Evolutionary conservation across 768 basidiomycete genomes (phyloP), one percentile per base, ranked within the genome.

Genomic region (Lactarius deliciosus): DNA sequence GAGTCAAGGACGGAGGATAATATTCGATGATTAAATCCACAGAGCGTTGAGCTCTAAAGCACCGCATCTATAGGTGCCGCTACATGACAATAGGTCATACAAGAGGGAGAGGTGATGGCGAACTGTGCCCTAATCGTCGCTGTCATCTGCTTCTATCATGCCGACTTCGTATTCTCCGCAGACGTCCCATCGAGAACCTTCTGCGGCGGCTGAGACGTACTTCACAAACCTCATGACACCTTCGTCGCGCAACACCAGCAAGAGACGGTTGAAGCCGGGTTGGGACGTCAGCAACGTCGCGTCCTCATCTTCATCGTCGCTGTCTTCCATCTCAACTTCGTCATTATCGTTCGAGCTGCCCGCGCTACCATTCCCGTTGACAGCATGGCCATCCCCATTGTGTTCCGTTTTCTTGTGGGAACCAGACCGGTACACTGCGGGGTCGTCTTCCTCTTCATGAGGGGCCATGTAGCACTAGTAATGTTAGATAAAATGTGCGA

Each of bases 181-280:
- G 13, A 98, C 79, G 75, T 98, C 96, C 94, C 94, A 98, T 62
- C 96, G 81, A 34, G 92, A 94, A 10, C 94, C 93, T 60, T 88
- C 86, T 0, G 96, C 96, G 1, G 88, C 86, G 18, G 92, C 92
- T 32, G 91, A 91, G 22, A 98, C 86, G 72, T 98, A 98, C 76
- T 98, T 98, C 69, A 96, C 93, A 75, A 98, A 98, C 50, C 86
- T 86, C 87, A 98, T 89, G 57, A 98, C 95, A 22, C 91, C 85
- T 73, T 94, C 91, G 76, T 98, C 96, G 18, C 96, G 85, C 64
- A 98, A 79, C 28, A 98, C 96, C 43, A 98, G 82, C 34, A 96
- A 80, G 10, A 98, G 81, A 20, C 88, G 84, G 76, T 98, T 98
- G 79, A 94, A 98, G 5, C 90, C 89, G 0, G 95, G 91, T 70